A percentile compares a stretch with the other conserved stretches of the same genome.
phyloP scores from a whole-genome alignment of 31 red algal genomes.

The Endocladia muricata region DNA sequence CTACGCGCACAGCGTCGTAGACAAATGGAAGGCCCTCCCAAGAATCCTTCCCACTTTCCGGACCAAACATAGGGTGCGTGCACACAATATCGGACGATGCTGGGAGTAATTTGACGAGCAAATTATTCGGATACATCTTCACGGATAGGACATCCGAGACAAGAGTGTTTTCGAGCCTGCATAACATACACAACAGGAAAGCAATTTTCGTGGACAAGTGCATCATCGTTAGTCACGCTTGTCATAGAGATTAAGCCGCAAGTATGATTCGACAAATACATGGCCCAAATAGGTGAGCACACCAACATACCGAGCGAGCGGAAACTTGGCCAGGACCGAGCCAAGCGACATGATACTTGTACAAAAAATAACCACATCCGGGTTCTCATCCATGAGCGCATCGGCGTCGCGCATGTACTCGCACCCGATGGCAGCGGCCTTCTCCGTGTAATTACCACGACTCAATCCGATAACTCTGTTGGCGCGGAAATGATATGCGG shows the following conservation, averaged over 20 bases:
- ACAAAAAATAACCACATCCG: constrained; percentile 83
- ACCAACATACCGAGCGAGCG: constrained; percentile 50
- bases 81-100: constrained; percentile 78
- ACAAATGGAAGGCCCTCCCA: constrained; percentile 95
- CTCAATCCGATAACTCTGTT: constrained; percentile 82
- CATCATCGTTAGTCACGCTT: too few species aligned
- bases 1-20: constrained; percentile 88
- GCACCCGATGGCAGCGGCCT: constrained; percentile 67
- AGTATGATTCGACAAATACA: too few species aligned
- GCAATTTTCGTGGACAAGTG: too few species aligned
- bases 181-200: too few species aligned
- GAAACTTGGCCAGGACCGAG: constrained; percentile 78
- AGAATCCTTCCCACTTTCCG: constrained; percentile 72
- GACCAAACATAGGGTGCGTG: constrained; percentile 99
- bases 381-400: constrained; percentile 65
- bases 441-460: constrained; percentile 71
- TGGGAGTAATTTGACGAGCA: constrained; percentile 75
- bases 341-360: constrained; percentile 89
- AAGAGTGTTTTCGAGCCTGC: constrained; percentile 64
- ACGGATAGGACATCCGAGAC: constrained; percentile 97
- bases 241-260: too few species aligned
- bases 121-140: constrained; percentile 83
- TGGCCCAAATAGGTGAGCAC: background rate
- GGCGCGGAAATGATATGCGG: background rate
- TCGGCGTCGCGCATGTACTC: constrained; percentile 57